A percentile compares a stretch with the other conserved stretches of the same genome.
These are phyloP conservation scores for Trifolium dubium DNA, from an alignment of 306 rosid genomes.

Conservation along the genomic window DNA sequence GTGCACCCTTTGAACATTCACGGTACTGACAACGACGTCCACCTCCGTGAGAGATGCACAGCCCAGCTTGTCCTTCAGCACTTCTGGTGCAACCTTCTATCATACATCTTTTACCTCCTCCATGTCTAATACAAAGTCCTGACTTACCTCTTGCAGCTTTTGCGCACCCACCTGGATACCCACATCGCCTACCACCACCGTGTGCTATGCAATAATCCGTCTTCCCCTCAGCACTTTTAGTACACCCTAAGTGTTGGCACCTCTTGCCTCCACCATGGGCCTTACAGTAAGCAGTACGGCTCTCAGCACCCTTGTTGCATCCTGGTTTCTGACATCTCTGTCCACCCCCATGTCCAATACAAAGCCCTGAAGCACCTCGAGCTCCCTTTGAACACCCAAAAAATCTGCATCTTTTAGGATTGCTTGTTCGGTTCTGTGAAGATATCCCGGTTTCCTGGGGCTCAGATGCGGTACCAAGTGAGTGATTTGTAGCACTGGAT, in stretches of 20 bases:
- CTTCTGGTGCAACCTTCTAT: constrained; percentile 82
- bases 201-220: constrained; percentile 96
- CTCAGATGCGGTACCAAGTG: constrained; percentile 54
- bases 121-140: constrained; percentile 97
- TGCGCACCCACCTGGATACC: constrained; percentile 69
- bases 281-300: constrained; percentile 97
- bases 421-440: constrained; percentile 58
- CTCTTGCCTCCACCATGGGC: constrained; percentile 99
- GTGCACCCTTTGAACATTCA: constrained; percentile 85
- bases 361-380: constrained; percentile 94
- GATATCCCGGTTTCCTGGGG: constrained; percentile 54
- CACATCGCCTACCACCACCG: constrained; percentile 93
- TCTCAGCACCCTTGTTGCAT: constrained; percentile 97
- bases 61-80: constrained; percentile 97
- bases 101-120: constrained; percentile 95
- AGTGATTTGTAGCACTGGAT: constrained; percentile 56
- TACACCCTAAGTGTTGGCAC: constrained; percentile 89
- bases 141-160: constrained; percentile 98
- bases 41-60: constrained; percentile 97
- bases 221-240: constrained; percentile 99
- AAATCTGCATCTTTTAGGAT: constrained; percentile 75
- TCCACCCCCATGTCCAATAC: constrained; percentile 99
- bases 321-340: constrained; percentile 98
- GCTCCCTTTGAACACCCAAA: constrained; percentile 85
- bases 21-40: constrained; percentile 88